Percentiles rank a stretch among this genome's conserved stretches.
Evolutionary conservation across 805 yeast species (phyloP).

Genomic region (Hanseniaspora singularis): DNA sequence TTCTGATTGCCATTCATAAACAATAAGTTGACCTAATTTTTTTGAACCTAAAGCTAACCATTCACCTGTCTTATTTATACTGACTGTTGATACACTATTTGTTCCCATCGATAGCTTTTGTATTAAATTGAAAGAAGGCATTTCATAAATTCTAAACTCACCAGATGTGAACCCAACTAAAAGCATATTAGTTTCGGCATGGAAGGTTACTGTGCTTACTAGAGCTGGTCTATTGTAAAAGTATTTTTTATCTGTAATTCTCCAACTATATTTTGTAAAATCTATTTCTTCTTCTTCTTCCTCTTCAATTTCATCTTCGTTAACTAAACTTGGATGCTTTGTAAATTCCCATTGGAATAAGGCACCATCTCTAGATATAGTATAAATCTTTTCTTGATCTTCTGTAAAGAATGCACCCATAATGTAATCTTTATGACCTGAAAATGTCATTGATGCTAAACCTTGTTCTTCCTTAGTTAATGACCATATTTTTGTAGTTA

Average conservation of each 20-base stretch:
- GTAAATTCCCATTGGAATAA: conserved; percentile 83
- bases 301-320: conserved; percentile 34
- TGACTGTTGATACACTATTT: conserved; percentile 70
- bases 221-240: conserved; percentile 50
- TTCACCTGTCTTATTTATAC: conserved; percentile 75
- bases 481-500: conserved; percentile 78
- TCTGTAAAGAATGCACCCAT: conserved; percentile 74
- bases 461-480: conserved; percentile 53
- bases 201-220: conserved; percentile 75
- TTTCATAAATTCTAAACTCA: conserved; percentile 79
- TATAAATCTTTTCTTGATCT: conserved; percentile 82
- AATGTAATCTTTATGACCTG: conserved; percentile 88
- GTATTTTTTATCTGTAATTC: conserved; percentile 67
- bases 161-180: conserved; percentile 85
- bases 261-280: conserved; percentile 51
- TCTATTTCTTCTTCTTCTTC: conserved; percentile 33
- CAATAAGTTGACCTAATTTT: conserved; percentile 81
- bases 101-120: conserved; percentile 90
- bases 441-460: conserved; percentile 67
- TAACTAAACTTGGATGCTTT: conserved; percentile 39
- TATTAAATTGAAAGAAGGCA: conserved; percentile 64
- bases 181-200: conserved; percentile 54
- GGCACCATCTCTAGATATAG: conserved; percentile 91
- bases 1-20: conserved; percentile 98
- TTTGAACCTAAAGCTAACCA: conserved; percentile 95